Base-by-base conservation (phyloP, 179 eudicot genomes). In the Beta macrorhiza region DNA sequence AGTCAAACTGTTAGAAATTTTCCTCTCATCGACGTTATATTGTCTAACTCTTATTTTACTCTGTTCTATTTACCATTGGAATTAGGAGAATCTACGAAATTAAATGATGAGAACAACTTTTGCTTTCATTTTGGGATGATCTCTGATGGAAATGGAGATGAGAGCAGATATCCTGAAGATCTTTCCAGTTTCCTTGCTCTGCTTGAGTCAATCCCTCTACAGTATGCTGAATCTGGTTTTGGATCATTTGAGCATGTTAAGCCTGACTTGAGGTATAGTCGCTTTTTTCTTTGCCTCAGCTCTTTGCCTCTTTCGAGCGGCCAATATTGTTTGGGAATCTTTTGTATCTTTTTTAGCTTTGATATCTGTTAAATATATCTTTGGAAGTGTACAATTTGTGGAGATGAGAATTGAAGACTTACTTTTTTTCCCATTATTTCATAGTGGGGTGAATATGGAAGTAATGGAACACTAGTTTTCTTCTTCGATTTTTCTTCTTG, bases 171-270 rank as follows among this genome's bases (percentile, higher is more conserved):
- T 84, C 91, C 92, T 58, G 97, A 94, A 76, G 90, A 91, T 83
- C 89, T 97, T 89, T 88, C 91, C 58, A 88, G 94, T 76, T 94
- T 97, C 80, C 89, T 97, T 85, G 89, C 92, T 80, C 84, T 97
- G 82, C 93, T 97, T 65, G 95, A 88, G 78, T 93, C 99, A 82
- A 90, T 97, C 82, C 99, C 99, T 67, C 78, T 91, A 42, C 90
- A 84, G 62, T 78, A 77, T 91, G 78, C 79, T 42, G 95, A 89
- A 76, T 86, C 90, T 69, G 87, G 85, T 75, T 64, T 88, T 82
- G 91, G 82, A 82, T 86, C 91, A 67, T 85, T 78, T 86, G 97
- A 93, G 59, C 89, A 89, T 56, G 82, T 78, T 64, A 87, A 82
- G 81, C 91, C 93, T 78, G 91, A 91, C 77, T 81, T 84, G 64